Evolutionary conservation across 768 basidiomycete genomes (phyloP).

Genomic region (Lyophyllum decastes): DNA sequence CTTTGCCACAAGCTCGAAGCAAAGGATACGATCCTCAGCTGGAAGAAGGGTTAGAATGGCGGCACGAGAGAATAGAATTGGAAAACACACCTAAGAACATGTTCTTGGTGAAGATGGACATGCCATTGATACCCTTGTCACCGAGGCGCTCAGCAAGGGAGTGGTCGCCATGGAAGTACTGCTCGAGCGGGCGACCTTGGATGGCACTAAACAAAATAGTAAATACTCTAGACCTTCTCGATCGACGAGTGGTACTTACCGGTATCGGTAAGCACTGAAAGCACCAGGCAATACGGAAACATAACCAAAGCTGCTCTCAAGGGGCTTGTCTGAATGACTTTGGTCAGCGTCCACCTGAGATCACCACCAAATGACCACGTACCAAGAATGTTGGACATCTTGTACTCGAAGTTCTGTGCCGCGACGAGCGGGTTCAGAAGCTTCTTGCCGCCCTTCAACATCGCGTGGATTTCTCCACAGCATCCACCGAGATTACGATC

Average conservation of each 20-base stretch:
- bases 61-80: background rate
- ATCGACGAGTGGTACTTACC: constrained; percentile 1
- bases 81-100: constrained; percentile 46
- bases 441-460: constrained; percentile 94
- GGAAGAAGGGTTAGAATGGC: background rate
- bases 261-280: constrained; percentile 89
- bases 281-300: constrained; percentile 95
- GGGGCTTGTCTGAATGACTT: constrained; percentile 69
- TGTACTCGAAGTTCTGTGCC: constrained; percentile 97
- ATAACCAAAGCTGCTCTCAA: constrained; percentile 95
- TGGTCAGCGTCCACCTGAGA: background rate
- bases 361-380: constrained; percentile 12
- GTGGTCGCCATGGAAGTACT: constrained; percentile 87
- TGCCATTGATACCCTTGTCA: constrained; percentile 90
- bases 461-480: constrained; percentile 93
- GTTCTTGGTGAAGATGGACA: constrained; percentile 97
- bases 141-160: constrained; percentile 90
- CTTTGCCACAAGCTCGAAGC: constrained; percentile 96
- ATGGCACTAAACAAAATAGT: constrained; percentile 61
- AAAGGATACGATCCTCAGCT: constrained; percentile 95
- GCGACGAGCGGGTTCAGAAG: constrained; percentile 91
- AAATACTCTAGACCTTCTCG: background rate
- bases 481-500: constrained; percentile 79
- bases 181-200: constrained; percentile 82
- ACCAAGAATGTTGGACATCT: constrained; percentile 97